Evolutionary conservation across 805 yeast species (phyloP).

Genomic region (Metschnikowia aberdeeniae): DNA sequence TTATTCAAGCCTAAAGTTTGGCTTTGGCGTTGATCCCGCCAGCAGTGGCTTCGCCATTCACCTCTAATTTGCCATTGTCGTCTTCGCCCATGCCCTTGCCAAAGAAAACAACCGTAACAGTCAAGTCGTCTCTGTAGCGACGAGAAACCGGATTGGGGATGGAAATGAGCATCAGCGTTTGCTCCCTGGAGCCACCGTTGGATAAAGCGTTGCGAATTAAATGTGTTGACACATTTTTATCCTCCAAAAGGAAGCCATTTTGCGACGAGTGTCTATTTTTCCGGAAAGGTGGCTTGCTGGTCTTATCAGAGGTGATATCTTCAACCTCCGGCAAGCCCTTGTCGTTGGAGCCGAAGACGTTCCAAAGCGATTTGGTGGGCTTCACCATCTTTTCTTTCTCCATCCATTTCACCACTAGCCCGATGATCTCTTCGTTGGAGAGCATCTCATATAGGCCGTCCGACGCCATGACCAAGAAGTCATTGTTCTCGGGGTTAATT

Average conservation of each 20-base stretch:
- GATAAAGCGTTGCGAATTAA: slow-evolving; percentile 88
- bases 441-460: slow-evolving; percentile 93
- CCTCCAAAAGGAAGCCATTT: slow-evolving; percentile 60
- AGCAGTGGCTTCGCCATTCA: slow-evolving; percentile 54
- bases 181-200: slow-evolving; percentile 82
- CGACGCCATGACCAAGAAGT: slow-evolving; percentile 86
- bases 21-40: slow-evolving; percentile 51
- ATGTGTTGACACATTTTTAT: slow-evolving; percentile 88
- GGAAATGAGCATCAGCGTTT: slow-evolving; percentile 80
- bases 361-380: slow-evolving; percentile 47
- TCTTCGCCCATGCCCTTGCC: slow-evolving; percentile 51
- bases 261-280: slow-evolving; percentile 36
- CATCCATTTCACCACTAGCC: slow-evolving; percentile 91
- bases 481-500: slow-evolving; percentile 65
- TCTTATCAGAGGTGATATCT: slow-evolving; percentile 56
- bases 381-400: slow-evolving; percentile 62
- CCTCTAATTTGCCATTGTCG: slow-evolving; percentile 48
- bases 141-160: slow-evolving; percentile 91
- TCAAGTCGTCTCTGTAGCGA: slow-evolving; percentile 90
- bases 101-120: slow-evolving; percentile 93
- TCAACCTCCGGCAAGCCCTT: slow-evolving; percentile 58
- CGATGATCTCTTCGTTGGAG: slow-evolving; percentile 88
- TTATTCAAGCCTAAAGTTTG: slow-evolving; percentile 31
- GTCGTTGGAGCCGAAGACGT: slow-evolving; percentile 37
- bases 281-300: slow-evolving; percentile 73